Conservation (phyloP, 352 stramenopile species). For the Paralagenidium karlingii region DNA sequence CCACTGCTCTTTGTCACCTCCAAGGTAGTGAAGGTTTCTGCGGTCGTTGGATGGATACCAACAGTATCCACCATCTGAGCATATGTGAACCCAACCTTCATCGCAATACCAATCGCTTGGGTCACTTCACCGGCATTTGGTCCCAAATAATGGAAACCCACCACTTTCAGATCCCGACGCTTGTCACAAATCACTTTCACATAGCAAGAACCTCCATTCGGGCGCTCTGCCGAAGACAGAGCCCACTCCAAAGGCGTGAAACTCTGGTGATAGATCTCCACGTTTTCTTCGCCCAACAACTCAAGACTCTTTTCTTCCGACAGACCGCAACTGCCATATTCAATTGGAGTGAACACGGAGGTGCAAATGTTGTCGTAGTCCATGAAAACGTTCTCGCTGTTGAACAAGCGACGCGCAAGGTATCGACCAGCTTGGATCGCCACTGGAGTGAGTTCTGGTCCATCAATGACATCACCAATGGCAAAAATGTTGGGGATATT, state of each 20-base stretch:
- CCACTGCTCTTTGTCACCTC: conserved; percentile 92
- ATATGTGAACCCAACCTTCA: conserved; percentile 93
- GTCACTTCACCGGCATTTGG: conserved; percentile 96
- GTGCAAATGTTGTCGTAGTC: conserved; percentile 89
- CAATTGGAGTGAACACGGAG: conserved; percentile 94
- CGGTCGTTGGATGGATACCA: conserved; percentile 94
- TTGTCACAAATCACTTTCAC: conserved; percentile 93
- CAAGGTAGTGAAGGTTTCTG: conserved; percentile 92
- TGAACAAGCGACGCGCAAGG: conserved; percentile 89
- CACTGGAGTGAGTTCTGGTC: conserved; percentile 95
- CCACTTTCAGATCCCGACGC: conserved; percentile 70
- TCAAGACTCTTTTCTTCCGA: conserved; percentile 92
- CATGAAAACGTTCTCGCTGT: conserved; percentile 67
- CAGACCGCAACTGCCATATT: conserved; percentile 95
- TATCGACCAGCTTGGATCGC: conserved; percentile 92
- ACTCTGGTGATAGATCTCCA: conserved; percentile 94
- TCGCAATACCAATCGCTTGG: conserved; percentile 87
- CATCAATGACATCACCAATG: conserved; percentile 95
- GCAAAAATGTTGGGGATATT: conserved; percentile 93
- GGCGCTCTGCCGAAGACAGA: conserved; percentile 42
- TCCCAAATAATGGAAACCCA: conserved; percentile 98
- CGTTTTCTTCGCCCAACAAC: conserved; percentile 79
- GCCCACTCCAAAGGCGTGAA: conserved; percentile 96
- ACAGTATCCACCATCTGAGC: conserved; percentile 88
- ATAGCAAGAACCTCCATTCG: conserved; percentile 77